Percentiles rank a stretch among this genome's conserved stretches.
Evolutionary conservation across 2,329 filamentous ascomycete species (phyloP).

Genomic region (Verruconis gallopava): DNA sequence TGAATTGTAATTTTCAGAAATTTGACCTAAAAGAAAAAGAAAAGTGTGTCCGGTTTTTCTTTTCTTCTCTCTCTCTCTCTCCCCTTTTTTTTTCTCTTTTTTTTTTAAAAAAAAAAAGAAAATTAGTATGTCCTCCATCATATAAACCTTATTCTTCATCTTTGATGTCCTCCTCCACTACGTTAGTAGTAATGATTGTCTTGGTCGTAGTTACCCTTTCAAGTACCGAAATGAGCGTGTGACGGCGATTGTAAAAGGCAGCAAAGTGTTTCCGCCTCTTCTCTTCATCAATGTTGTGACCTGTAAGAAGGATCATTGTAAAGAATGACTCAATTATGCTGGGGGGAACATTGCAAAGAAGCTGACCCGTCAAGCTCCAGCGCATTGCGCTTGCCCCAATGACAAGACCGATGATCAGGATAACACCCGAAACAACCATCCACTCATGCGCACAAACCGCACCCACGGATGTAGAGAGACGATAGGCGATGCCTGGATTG

Average conservation of each 20-base stretch:
- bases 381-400: too few species aligned
- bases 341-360: too few species aligned
- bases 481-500: background rate
- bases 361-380: too few species aligned
- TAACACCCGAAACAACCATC: background rate
- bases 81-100: background rate
- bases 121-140: background rate
- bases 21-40: too few species aligned
- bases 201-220: background rate
- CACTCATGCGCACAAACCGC: background rate
- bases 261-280: background rate
- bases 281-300: background rate
- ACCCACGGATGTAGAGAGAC: background rate
- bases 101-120: background rate
- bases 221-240: background rate
- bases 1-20: too few species aligned
- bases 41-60: background rate
- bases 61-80: background rate
- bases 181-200: background rate
- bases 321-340: too few species aligned
- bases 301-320: too few species aligned
- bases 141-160: background rate
- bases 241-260: background rate
- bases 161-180: constrained; percentile 1
- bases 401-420: background rate